Base-by-base conservation (phyloP, 2,329 filamentous ascomycete genomes). In the Fusarium abutilonis region DNA sequence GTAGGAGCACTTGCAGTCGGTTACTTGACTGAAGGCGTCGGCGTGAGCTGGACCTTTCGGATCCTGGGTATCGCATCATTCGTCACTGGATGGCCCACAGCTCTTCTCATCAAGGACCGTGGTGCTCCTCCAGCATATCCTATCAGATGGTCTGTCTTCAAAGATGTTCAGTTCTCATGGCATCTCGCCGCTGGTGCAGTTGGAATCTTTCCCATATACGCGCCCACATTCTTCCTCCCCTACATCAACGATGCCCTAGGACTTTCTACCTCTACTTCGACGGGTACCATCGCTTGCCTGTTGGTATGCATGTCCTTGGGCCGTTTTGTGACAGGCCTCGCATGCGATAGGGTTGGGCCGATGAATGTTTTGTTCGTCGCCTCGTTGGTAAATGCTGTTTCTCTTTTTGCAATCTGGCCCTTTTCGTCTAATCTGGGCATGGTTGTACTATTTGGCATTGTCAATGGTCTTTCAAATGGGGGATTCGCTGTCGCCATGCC, bases 401-500 rank as follows among this genome's bases (percentile, higher is more conserved):
- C 32, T 0, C 42, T 60, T 19, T 10, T 60, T 1, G 56, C 55
- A 0, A 54, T 60, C 3, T 60, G 56, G 55, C 55, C 55, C 0
- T 36, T 60, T 2, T 47, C 40, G 6, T 60, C 56, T 1, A 47
- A 42, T 0, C 9, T 60, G 0, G 40, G 38, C 0, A 31, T 36
- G 0, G 32, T 60, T 1, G 54, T 60, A 0, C n/a, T 31, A 0
- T 60, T 60, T 0, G 48, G 38, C 0, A 55, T 60, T 0, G 34
- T 60, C 2, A 60, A 60, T 1, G 55, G 57, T 0, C 48, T 42
- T 0, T 42, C 57, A 0, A 60, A 60, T n/a, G 57, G 55, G 1
- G 41, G 43, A 0, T 60, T 60, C 14, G 54, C 48, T 1, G 55
- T 60, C 11, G 42, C 57, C 6, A n/a, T 60, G 3, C 55, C 57